Conservation (phyloP, 164 flowering plant genomes). For the Nymphaea thermarum region DNA sequence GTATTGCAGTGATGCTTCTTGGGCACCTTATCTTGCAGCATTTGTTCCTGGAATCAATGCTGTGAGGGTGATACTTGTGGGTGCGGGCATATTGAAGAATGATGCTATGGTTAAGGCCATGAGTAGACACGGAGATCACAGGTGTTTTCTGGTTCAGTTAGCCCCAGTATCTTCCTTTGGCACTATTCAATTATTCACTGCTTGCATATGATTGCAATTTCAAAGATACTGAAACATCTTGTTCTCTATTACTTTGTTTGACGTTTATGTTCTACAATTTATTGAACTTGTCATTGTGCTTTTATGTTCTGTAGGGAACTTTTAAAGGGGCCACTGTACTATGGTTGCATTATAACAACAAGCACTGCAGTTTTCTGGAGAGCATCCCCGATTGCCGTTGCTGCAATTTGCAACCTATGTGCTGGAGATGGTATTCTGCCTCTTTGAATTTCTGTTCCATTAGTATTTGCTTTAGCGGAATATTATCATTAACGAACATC, state of each 20-base stretch:
- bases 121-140: slow-evolving; percentile 81
- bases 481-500: neutral
- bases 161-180: neutral
- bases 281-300: too few relatives aligned
- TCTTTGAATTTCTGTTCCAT: neutral
- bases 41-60: slow-evolving; percentile 67
- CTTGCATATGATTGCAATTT: too few relatives aligned
- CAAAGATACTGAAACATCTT: too few relatives aligned
- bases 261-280: too few relatives aligned
- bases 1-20: slow-evolving; percentile 39
- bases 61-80: slow-evolving; percentile 64
- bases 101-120: slow-evolving; percentile 82
- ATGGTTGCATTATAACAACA: slow-evolving; percentile 54
- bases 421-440: slow-evolving; percentile 83
- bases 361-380: slow-evolving; percentile 72
- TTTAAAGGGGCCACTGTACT: slow-evolving; percentile 81
- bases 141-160: slow-evolving; percentile 21
- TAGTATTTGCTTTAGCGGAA: neutral
- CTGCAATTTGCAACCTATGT: slow-evolving; percentile 77
- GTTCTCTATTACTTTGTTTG: too few relatives aligned
- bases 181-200: neutral
- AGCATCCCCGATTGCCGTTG: slow-evolving; percentile 65
- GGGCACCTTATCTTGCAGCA: slow-evolving; percentile 60
- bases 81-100: slow-evolving; percentile 68
- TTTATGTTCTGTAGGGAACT: slow-evolving; percentile 46